Percentiles rank a stretch among this genome's conserved stretches.
These are phyloP conservation scores for Fraxinus floribunda DNA, from an alignment of 305 asterid genomes.

Conservation along the genomic window DNA sequence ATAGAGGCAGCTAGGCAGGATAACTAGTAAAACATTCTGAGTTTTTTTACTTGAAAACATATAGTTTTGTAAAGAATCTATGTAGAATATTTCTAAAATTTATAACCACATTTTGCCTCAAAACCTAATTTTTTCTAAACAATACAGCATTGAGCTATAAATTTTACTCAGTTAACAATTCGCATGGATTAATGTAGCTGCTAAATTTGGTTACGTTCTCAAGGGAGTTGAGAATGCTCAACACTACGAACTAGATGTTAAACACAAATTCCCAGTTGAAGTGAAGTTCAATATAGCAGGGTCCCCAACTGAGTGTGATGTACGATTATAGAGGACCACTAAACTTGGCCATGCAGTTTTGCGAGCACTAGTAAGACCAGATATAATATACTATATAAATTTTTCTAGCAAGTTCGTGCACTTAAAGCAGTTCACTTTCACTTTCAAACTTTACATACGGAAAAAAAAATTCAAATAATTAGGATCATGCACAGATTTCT, in stretches of 20 bases:
- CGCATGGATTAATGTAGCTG: background rate
- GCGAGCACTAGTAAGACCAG: background rate
- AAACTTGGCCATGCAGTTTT: background rate
- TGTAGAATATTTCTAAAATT: background rate
- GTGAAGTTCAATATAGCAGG: background rate
- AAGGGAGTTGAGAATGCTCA: background rate
- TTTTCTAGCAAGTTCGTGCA: conserved; percentile 10
- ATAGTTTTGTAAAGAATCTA: background rate
- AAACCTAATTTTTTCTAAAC: background rate
- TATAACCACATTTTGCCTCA: background rate
- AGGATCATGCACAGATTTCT: conserved; percentile 17
- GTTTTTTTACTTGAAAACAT: background rate
- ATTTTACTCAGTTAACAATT: background rate
- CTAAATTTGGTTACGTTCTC: background rate
- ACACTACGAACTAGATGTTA: background rate
- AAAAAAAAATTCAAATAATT: conserved; percentile 14
- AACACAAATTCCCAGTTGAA: background rate
- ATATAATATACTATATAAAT: background rate
- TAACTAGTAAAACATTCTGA: background rate
- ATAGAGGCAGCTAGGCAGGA: background rate
- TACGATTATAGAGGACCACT: background rate
- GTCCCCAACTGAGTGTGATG: background rate
- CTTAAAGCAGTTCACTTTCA: conserved; percentile 2
- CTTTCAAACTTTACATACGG: background rate
- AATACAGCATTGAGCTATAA: background rate